phyloP scores from a whole-genome alignment of 225 moss, liverwort and hornwort species.

The Marchantia polymorpha region DNA sequence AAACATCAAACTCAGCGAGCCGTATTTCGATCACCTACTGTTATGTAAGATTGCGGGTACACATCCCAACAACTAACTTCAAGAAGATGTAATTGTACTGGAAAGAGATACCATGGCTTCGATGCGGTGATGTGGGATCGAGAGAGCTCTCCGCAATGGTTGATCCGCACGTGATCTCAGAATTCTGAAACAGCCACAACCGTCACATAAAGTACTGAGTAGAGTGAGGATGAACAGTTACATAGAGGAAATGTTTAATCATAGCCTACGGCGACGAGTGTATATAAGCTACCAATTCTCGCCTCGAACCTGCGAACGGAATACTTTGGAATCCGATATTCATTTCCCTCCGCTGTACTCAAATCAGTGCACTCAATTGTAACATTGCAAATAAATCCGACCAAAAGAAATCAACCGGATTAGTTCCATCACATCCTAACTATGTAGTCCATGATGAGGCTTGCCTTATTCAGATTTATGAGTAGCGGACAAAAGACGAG shows the following conservation, averaged over 20 bases:
- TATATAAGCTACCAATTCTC: slow-evolving; percentile 4
- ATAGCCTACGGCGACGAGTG: background rate
- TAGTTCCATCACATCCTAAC: no score
- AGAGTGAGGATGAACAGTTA: background rate
- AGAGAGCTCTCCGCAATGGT: slow-evolving; percentile 10
- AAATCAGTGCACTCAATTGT: background rate
- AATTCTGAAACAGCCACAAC: slow-evolving; percentile 26
- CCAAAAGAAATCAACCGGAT: no score
- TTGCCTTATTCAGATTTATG: no score
- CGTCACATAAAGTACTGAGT: background rate
- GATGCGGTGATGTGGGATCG: slow-evolving; percentile 21
- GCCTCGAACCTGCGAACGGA: background rate
- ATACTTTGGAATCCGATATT: background rate
- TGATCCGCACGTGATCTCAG: slow-evolving; percentile 16
- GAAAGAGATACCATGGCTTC: slow-evolving; percentile 27
- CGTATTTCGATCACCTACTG: background rate
- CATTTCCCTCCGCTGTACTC: background rate
- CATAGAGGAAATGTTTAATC: background rate
- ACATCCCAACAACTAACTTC: background rate
- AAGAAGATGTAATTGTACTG: background rate
- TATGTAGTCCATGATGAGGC: no score
- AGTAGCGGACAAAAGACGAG: background rate
- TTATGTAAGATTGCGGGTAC: background rate
- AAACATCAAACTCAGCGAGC: background rate
- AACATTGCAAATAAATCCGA: background rate